These are phyloP conservation scores for Cercophora samala DNA, from an alignment of 495 filamentous ascomycete genomes.

Conservation along the genomic window DNA sequence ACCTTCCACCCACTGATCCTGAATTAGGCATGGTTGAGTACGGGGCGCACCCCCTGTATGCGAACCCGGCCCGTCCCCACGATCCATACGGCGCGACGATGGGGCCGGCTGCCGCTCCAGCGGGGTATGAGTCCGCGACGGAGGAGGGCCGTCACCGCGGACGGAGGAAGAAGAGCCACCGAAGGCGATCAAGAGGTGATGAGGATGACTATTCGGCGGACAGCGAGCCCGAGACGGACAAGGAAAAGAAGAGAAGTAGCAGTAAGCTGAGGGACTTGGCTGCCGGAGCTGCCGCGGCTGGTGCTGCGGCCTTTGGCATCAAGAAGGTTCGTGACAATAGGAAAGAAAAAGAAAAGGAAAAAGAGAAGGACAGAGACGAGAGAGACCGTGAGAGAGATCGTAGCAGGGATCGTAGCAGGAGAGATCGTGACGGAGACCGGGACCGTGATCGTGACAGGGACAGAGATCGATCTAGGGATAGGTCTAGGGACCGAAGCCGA, in stretches of 20 bases:
- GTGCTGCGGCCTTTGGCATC: constrained; percentile 73
- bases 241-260: constrained; percentile 50
- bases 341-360: constrained; percentile 36
- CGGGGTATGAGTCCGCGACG: constrained; percentile 34
- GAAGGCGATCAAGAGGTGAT: constrained; percentile 15
- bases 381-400: constrained; percentile 33
- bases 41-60: constrained; percentile 61
- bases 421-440: background rate
- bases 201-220: constrained; percentile 25
- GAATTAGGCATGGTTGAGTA: constrained; percentile 79
- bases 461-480: constrained; percentile 18
- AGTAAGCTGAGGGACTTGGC: constrained; percentile 65
- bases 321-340: constrained; percentile 63
- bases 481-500: constrained; percentile 24
- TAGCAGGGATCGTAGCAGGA: constrained; percentile 26
- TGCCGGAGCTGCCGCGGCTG: constrained; percentile 64
- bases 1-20: constrained; percentile 51
- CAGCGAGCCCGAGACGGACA: constrained; percentile 38
- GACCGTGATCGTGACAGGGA: constrained; percentile 19
- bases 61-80: constrained; percentile 18
- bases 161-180: constrained; percentile 25
- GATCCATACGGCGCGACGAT: constrained; percentile 10
- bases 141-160: constrained; percentile 31
- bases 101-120: constrained; percentile 10
- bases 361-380: constrained; percentile 32